Conservation (phyloP, 345 rosid species). For the Pseudoturritis turrita region DNA sequence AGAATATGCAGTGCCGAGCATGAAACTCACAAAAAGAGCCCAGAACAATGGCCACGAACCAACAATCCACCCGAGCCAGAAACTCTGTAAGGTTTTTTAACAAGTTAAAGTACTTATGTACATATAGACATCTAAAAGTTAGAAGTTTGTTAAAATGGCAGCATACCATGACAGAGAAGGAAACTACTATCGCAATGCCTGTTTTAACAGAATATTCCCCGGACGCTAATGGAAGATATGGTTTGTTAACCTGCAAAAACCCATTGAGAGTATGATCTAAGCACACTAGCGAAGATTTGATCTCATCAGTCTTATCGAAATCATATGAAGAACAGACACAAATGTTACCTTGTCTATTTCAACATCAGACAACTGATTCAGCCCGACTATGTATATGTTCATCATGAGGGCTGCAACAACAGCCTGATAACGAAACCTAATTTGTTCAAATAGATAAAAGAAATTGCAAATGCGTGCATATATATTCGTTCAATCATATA, state of each 20-base stretch:
- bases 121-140: background rate
- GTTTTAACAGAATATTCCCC: constrained; percentile 75
- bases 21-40: constrained; percentile 89
- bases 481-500: background rate
- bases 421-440: constrained; percentile 52
- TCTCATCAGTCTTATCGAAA: background rate
- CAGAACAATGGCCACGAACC: constrained; percentile 95
- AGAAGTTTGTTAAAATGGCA: background rate
- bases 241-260: constrained; percentile 77
- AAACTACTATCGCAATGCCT: constrained; percentile 55
- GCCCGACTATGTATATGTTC: constrained; percentile 91
- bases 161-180: constrained; percentile 74
- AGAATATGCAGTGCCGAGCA: constrained; percentile 95
- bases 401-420: constrained; percentile 87
- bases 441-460: background rate
- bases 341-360: constrained; percentile 84
- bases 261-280: background rate
- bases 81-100: constrained; percentile 44
- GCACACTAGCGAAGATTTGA: background rate
- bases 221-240: constrained; percentile 94
- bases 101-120: background rate
- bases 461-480: background rate
- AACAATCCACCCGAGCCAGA: constrained; percentile 83
- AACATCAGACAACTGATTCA: constrained; percentile 84
- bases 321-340: background rate